A percentile compares a stretch with the other conserved stretches of the same genome.
These are phyloP conservation scores for Colletotrichum tanaceti DNA, from an alignment of 2,329 filamentous ascomycete genomes.

Conservation along the genomic window DNA sequence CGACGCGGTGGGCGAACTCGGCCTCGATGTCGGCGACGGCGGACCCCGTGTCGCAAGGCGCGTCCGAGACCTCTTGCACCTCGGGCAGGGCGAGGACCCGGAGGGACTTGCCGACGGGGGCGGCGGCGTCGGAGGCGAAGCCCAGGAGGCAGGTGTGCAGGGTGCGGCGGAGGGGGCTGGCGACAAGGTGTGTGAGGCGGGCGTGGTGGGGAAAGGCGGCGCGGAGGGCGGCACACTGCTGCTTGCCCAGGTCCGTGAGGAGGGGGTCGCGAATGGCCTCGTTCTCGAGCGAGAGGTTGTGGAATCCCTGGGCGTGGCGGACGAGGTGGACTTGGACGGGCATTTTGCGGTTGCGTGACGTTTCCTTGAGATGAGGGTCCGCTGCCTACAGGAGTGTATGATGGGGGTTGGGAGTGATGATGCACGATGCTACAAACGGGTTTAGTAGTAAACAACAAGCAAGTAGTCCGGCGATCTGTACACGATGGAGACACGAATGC, in stretches of 20 bases:
- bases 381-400: background rate
- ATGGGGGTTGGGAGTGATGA: background rate
- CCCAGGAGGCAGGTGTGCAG: constrained; percentile 79
- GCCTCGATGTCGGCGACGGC: constrained; percentile 63
- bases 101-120: constrained; percentile 6
- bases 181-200: constrained; percentile 75
- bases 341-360: constrained; percentile 50
- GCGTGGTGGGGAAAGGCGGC: constrained; percentile 72
- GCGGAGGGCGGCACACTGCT: constrained; percentile 77
- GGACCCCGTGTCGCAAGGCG: constrained; percentile 82
- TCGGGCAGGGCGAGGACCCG: constrained; percentile 76
- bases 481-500: background rate
- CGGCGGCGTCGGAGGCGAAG: constrained; percentile 67
- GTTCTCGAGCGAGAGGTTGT: constrained; percentile 80
- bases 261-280: constrained; percentile 80
- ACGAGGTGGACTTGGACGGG: constrained; percentile 72
- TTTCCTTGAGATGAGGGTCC: background rate
- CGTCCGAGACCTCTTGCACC: constrained; percentile 80
- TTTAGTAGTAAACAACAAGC: background rate
- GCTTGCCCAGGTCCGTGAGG: constrained; percentile 79
- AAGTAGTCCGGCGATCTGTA: constrained; percentile 8
- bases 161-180: constrained; percentile 84
- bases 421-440: background rate
- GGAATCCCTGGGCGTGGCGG: constrained; percentile 81
- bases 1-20: constrained; percentile 73